Evolutionary conservation across 108 stramenopile genomes (phyloP), one percentile per base, ranked within the genome.

Genomic region (Cylindrotheca fusiformis): DNA sequence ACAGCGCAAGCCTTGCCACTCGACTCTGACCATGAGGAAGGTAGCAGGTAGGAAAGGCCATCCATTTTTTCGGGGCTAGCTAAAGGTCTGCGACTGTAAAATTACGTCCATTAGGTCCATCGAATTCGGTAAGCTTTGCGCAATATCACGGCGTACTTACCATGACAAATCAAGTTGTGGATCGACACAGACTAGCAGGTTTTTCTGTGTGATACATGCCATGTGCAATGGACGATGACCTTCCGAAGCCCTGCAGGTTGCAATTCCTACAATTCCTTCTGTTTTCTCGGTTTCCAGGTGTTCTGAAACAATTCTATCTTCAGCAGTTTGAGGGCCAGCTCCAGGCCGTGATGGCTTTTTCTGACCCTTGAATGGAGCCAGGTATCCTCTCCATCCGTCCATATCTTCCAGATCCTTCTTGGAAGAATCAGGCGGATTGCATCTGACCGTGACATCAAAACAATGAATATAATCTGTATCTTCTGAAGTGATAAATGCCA

Each of bases 351-450:
- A 17, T 10, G 60, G 27, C 41, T 32, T 51, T 44, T 32, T 57
- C 17, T 45, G 32, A 17, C 12, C 10, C 52, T 67, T 60, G 55
- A 93, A 82, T 4, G 92, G 92, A 55, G 76, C 64, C 59, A 85
- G 81, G 45, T 90, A 86, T 21, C 92, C 92, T 41, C 92, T 70
- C 92, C 92, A 93, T 21, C 92, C 92, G 75, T 93, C 92, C 63
- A 90, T 60, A 32, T 85, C 86, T 69, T 90, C 84, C 29, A 74
- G 33, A 56, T 76, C 64, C 20, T 48, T 65, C 30, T 22, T 30
- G n/a, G 65, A 6, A 4, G 67, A 21, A 31, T 53, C 49, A 10
- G 68, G 32, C 0, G 91, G 88, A 46, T 85, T 87, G 61, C 93
- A 94, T 44, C 93, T 68, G 14, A 87, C 76, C 0, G 89, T 88